These are phyloP conservation scores for Astrothelium macrocarpum DNA, from an alignment of 495 filamentous ascomycete genomes.

Conservation along the genomic window DNA sequence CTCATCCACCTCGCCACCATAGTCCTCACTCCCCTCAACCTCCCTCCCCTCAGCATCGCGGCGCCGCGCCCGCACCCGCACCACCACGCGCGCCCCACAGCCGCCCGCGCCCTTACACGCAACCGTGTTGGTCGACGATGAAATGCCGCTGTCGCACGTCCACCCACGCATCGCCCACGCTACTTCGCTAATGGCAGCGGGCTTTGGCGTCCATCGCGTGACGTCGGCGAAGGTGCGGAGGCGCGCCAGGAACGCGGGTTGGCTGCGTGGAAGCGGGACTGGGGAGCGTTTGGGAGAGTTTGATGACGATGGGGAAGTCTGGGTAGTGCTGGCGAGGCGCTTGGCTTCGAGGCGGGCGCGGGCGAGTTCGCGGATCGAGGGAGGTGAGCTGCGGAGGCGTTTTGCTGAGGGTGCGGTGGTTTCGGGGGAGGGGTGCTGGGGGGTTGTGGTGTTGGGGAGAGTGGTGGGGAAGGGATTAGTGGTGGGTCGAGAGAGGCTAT, in stretches of 20 bases:
- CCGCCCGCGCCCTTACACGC: constrained; percentile 66
- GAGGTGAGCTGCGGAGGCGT: background rate
- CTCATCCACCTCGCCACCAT: constrained; percentile 34
- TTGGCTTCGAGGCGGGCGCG: constrained; percentile 7
- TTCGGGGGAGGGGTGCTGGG: background rate
- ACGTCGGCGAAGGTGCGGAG: constrained; percentile 83
- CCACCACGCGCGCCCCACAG: constrained; percentile 70
- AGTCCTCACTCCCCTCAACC: constrained; percentile 35
- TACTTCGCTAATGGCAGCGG: constrained; percentile 73
- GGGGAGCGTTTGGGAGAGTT: background rate
- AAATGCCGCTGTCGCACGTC: constrained; percentile 52
- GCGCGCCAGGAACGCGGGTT: constrained; percentile 68
- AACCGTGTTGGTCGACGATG: constrained; percentile 49
- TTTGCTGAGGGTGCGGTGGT: background rate
- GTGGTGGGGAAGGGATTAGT: constrained; percentile 13
- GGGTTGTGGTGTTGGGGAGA: background rate
- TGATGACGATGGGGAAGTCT: background rate
- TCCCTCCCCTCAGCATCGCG: constrained; percentile 42
- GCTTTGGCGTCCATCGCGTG: constrained; percentile 78
- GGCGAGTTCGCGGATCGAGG: background rate
- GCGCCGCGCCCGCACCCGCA: constrained; percentile 45
- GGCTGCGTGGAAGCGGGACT: constrained; percentile 60
- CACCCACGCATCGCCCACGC: constrained; percentile 94
- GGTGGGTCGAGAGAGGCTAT: constrained; percentile 15
- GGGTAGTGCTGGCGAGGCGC: background rate